phyloP scores from a whole-genome alignment of 1,284 basidiomycete species.

The Ceratorhiza oryzae-sativae region DNA sequence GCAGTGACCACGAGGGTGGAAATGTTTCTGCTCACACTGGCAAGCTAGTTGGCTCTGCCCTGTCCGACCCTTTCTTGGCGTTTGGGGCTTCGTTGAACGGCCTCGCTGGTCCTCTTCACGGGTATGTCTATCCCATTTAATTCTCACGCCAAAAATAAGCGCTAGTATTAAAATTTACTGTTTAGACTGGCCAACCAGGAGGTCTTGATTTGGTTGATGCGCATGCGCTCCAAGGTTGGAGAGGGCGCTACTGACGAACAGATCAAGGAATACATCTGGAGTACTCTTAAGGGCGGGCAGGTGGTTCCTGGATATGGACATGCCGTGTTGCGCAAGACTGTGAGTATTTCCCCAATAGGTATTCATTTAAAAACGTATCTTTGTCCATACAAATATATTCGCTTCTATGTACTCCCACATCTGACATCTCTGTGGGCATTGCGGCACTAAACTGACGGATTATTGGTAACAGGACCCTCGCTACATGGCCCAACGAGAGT shows the following conservation, averaged over 20 bases:
- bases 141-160: neutral
- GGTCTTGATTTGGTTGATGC: slow-evolving; percentile 87
- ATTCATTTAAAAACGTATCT: too few relatives aligned
- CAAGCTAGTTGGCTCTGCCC: slow-evolving; percentile 96
- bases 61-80: slow-evolving; percentile 97
- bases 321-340: slow-evolving; percentile 93
- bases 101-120: slow-evolving; percentile 96
- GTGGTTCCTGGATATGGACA: slow-evolving; percentile 97
- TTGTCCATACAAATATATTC: too few relatives aligned
- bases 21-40: slow-evolving; percentile 98
- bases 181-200: slow-evolving; percentile 90
- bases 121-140: slow-evolving; percentile 49
- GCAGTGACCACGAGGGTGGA: slow-evolving; percentile 95
- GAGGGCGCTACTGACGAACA: slow-evolving; percentile 82
- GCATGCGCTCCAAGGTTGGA: slow-evolving; percentile 88
- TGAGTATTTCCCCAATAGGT: slow-evolving; percentile 46
- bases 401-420: too few relatives aligned
- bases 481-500: slow-evolving; percentile 94
- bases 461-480: slow-evolving; percentile 73
- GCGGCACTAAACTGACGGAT: neutral
- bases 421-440: too few relatives aligned
- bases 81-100: slow-evolving; percentile 94
- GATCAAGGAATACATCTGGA: slow-evolving; percentile 93
- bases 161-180: neutral
- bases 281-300: slow-evolving; percentile 87